Evolutionary conservation across 805 yeast genomes (phyloP), one percentile per base, ranked within the genome.

Genomic region (Metschnikowia gelsemii): DNA sequence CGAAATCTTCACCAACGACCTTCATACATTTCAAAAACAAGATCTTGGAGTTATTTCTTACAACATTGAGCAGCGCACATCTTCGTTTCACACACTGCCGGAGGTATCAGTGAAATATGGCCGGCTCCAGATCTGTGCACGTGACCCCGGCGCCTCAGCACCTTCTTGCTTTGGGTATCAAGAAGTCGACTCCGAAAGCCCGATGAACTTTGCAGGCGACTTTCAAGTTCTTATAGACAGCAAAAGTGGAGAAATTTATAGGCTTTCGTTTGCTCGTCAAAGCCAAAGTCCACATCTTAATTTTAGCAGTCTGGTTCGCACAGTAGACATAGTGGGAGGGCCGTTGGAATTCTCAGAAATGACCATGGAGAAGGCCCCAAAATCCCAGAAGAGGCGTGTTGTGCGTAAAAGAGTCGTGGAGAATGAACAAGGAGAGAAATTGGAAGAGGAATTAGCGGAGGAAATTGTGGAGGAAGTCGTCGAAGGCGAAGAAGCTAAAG

Each of bases 131-230:
- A 34, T 66, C 32, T 71, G 73, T 9, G 64, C 73, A 18, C 43
- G 49, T 5, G 66, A 61, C 37, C 30, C 65, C 5, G 35, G 2
- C 5, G 44, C 52, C 38, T 56, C 57, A 22, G 63, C 56, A n/a
- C n/a, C n/a, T n/a, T n/a, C n/a, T n/a, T 69, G 74, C 39, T 65
- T 70, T 41, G 43, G 58, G 5, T 58, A 52, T 19, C 43, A 38
- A 27, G 50, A 51, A 32, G 21, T 35, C 20, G 32, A 24, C 7
- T 33, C 17, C 9, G 17, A 21, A 9, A 13, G 11, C 13, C 16
- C 16, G 9, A 8, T 18, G 4, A 26, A 11, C 4, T 32, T 49
- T 12, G 33, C 21, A 6, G 55, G 55, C 4, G 29, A 35, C 6
- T 51, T 51, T 36, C 42, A 31, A 5, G 22, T 47, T 3, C 24